Conservation (phyloP, 805 yeast species). For the Cephaloascus albidus region DNA sequence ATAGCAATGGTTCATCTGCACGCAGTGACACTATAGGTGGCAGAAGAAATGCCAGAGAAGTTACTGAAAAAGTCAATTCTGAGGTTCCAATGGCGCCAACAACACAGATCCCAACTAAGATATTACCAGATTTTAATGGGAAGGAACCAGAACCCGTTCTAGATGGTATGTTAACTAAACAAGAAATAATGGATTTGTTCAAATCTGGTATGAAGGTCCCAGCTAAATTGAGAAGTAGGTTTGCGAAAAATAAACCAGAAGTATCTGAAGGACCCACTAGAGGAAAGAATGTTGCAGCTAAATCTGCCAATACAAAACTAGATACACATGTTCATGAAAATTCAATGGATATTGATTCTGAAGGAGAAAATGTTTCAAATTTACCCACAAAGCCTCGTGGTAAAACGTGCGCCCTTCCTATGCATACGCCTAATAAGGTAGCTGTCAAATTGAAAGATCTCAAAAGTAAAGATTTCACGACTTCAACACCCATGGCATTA, state of each 20-base stretch:
- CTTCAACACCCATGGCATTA: neutral
- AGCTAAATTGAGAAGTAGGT: slow-evolving; percentile 1
- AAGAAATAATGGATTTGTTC: slow-evolving; percentile 13
- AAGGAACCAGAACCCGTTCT: slow-evolving; percentile 2
- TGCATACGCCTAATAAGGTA: neutral
- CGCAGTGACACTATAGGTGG: neutral
- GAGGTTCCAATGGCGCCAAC: neutral
- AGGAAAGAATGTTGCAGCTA: neutral
- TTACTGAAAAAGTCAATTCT: neutral
- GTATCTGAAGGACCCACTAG: neutral
- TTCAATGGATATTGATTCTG: too few relatives aligned
- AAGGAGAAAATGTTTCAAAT: too few relatives aligned
- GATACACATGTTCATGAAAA: too few relatives aligned
- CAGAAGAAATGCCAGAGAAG: too few relatives aligned
- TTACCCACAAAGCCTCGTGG: too few relatives aligned
- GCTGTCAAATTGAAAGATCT: neutral
- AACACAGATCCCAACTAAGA: neutral
- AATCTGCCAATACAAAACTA: neutral
- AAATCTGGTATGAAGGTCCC: slow-evolving; percentile 11
- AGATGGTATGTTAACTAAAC: slow-evolving; percentile 6
- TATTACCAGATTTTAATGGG: slow-evolving; percentile 1
- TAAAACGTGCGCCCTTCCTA: too few relatives aligned
- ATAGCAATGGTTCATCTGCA: too few relatives aligned
- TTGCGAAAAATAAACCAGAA: neutral
- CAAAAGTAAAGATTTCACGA: neutral